phyloP scores from a whole-genome alignment of 495 filamentous ascomycete species.

The Cercophora newfieldiana region DNA sequence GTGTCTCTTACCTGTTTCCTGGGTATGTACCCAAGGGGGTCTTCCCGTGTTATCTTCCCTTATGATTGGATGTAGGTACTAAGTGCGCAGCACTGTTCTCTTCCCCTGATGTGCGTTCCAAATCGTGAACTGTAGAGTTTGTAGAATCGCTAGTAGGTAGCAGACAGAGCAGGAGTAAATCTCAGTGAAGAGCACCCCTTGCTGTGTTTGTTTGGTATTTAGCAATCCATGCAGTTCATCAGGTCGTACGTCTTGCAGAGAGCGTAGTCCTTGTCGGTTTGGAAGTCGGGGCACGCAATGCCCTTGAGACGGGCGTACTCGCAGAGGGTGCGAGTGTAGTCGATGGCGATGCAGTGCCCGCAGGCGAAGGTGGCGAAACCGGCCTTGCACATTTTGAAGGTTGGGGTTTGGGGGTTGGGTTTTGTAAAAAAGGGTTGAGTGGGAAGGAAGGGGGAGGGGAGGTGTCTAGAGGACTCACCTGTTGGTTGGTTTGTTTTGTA shows the following conservation, averaged over 20 bases:
- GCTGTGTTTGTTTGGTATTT: too few species aligned
- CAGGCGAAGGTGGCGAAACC: constrained; percentile 2
- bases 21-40: too few species aligned
- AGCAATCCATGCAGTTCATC: background rate
- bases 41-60: too few species aligned
- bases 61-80: too few species aligned
- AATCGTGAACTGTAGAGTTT: too few species aligned
- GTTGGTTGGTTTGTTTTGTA: background rate
- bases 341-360: constrained; percentile 2
- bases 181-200: too few species aligned
- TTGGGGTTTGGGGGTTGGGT: background rate
- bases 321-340: background rate
- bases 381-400: constrained; percentile 7
- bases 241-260: background rate
- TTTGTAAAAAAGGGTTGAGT: background rate
- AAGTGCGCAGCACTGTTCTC: too few species aligned
- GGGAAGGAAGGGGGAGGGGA: background rate
- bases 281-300: background rate
- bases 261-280: background rate
- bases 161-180: too few species aligned
- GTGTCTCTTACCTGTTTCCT: background rate
- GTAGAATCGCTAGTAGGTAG: too few species aligned
- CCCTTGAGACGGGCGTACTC: background rate
- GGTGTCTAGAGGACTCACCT: background rate
- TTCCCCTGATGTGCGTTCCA: too few species aligned